phyloP scores from a whole-genome alignment of 1,284 basidiomycete species.

The Porodaedalea pini region DNA sequence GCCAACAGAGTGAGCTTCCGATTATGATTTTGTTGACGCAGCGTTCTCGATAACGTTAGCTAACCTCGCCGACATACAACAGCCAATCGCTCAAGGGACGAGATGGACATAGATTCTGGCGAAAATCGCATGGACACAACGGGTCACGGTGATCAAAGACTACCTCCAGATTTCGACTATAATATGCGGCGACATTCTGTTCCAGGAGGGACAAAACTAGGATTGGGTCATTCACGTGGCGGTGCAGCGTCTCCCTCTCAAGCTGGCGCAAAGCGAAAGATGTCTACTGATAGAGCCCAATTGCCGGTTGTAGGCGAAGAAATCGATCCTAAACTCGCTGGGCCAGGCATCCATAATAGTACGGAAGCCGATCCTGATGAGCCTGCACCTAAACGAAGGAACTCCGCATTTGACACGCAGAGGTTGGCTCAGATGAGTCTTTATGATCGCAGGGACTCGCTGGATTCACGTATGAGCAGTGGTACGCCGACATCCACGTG shows the following conservation, averaged over 20 bases:
- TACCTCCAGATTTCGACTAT: slow-evolving; percentile 53
- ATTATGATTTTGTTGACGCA: not conserved
- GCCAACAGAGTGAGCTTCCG: slow-evolving; percentile 13
- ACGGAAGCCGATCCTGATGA: slow-evolving; percentile 55
- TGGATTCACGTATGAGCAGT: slow-evolving; percentile 53
- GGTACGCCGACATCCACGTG: slow-evolving; percentile 35
- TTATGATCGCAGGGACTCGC: slow-evolving; percentile 70
- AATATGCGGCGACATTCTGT: slow-evolving; percentile 65
- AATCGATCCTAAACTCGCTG: slow-evolving; percentile 60
- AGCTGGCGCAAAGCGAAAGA: slow-evolving; percentile 71
- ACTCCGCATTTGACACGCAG: slow-evolving; percentile 72
- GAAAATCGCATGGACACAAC: slow-evolving; percentile 20
- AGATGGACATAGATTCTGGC: slow-evolving; percentile 44
- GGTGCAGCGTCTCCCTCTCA: slow-evolving; percentile 15
- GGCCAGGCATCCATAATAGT: slow-evolving; percentile 59
- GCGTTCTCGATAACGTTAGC: slow-evolving; percentile 16
- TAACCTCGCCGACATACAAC: slow-evolving; percentile 21
- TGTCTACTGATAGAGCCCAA: slow-evolving; percentile 61
- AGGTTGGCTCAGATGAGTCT: slow-evolving; percentile 67
- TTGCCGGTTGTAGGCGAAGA: slow-evolving; percentile 53
- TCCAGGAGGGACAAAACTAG: slow-evolving; percentile 39
- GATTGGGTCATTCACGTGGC: slow-evolving; percentile 18
- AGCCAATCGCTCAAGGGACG: slow-evolving; percentile 35
- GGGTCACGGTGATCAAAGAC: slow-evolving; percentile 27
- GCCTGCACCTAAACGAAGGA: slow-evolving; percentile 74